These are phyloP conservation scores for Camelina hispida DNA, from an alignment of 345 rosid genomes.

Conservation along the genomic window DNA sequence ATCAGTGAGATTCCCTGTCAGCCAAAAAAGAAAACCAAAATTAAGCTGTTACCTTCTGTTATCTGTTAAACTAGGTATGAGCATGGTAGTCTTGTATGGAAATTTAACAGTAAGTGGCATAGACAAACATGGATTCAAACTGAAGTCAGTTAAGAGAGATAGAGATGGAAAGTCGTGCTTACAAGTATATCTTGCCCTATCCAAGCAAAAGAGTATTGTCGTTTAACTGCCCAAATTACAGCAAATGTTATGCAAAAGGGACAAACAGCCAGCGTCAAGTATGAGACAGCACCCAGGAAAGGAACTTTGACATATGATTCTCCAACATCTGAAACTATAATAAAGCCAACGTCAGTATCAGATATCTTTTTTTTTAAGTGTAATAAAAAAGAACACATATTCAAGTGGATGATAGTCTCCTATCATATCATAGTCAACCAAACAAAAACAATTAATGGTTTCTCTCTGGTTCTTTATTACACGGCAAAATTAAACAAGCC, in stretches of 20 bases:
- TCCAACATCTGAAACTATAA: conserved; percentile 89
- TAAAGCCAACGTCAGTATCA: conserved; percentile 51
- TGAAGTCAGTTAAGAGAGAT: no score
- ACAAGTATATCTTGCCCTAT: conserved; percentile 99
- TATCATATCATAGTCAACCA: not conserved
- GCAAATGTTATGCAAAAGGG: conserved; percentile 96
- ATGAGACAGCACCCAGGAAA: conserved; percentile 80
- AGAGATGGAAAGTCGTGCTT: conserved; percentile 45
- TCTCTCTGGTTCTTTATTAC: conserved; percentile 1
- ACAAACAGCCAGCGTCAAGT: conserved; percentile 82
- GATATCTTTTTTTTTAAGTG: no score
- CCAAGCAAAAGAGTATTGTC: conserved; percentile 78
- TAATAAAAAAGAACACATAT: conserved; percentile 5
- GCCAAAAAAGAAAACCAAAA: conserved; percentile 8
- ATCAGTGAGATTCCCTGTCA: conserved; percentile 91
- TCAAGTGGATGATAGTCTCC: not conserved
- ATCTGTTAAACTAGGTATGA: conserved; percentile 1
- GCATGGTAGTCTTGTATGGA: not conserved
- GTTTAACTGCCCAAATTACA: conserved; percentile 83
- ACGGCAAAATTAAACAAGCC: not conserved
- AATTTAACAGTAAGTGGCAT: conserved; percentile 3
- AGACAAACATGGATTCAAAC: conserved; percentile 21
- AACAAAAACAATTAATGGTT: not conserved
- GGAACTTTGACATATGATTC: conserved; percentile 84
- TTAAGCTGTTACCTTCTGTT: conserved; percentile 14